phyloP scores from a whole-genome alignment of 1,284 basidiomycete species.

The Cutaneotrichosporon cavernicola region DNA sequence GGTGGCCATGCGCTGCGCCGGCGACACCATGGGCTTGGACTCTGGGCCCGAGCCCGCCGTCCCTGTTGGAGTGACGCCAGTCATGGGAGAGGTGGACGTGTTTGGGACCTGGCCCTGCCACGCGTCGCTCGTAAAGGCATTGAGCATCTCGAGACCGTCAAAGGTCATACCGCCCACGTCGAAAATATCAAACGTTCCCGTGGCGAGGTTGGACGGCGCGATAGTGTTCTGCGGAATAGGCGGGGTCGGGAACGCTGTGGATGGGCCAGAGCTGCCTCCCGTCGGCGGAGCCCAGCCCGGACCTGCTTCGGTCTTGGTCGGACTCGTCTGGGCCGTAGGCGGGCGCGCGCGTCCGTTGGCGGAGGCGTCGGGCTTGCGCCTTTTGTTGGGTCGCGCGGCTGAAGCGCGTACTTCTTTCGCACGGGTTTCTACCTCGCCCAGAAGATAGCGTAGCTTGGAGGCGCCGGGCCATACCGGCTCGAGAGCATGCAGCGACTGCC shows the following conservation, averaged over 20 bases:
- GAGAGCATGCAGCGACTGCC: constrained; percentile 71
- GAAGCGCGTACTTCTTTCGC: constrained; percentile 43
- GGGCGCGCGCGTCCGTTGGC: constrained; percentile 7
- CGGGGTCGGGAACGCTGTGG: constrained; percentile 9
- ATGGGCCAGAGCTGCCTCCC: not conserved
- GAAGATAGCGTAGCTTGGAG: constrained; percentile 67
- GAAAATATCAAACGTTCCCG: constrained; percentile 27
- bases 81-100: constrained; percentile 5
- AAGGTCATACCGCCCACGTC: constrained; percentile 50
- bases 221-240: constrained; percentile 7
- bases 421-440: constrained; percentile 47
- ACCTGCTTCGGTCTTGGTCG: not conserved
- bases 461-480: constrained; percentile 87
- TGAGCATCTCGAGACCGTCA: constrained; percentile 48
- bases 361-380: constrained; percentile 28
- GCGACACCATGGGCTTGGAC: constrained; percentile 8
- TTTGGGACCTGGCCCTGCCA: constrained; percentile 19
- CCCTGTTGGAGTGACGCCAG: constrained; percentile 1
- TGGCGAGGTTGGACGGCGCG: constrained; percentile 1
- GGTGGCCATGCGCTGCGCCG: constrained; percentile 11
- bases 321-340: not conserved
- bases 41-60: not conserved
- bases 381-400: constrained; percentile 22
- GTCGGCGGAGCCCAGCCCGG: not conserved
- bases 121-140: constrained; percentile 41